A percentile compares a stretch with the other conserved stretches of the same genome.
phyloP scores from a whole-genome alignment of 257 asterid species.

The Verbena officinalis region DNA sequence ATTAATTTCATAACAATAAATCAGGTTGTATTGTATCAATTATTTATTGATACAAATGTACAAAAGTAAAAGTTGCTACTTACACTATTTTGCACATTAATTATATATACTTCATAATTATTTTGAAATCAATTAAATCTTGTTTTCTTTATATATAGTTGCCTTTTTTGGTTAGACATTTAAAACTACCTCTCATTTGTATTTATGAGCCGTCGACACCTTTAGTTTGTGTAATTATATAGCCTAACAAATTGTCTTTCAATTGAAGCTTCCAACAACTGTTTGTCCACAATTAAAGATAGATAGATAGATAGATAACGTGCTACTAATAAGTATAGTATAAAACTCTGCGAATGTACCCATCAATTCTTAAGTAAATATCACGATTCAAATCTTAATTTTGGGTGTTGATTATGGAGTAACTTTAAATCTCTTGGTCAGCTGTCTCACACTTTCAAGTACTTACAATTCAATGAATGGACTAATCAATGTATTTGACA shows the following conservation, averaged over 20 bases:
- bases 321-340: neutral
- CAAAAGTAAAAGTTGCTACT: too few species aligned
- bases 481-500: too few species aligned
- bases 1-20: neutral
- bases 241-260: constrained; percentile 29
- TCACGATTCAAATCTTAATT: too few species aligned
- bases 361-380: too few species aligned
- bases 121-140: neutral
- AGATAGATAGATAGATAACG: too few species aligned
- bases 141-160: neutral
- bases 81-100: neutral
- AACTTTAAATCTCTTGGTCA: too few species aligned
- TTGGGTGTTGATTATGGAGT: too few species aligned
- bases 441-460: too few species aligned
- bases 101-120: constrained; percentile 12
- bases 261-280: constrained; percentile 25
- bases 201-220: constrained; percentile 9
- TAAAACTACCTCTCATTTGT: neutral
- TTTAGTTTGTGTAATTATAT: neutral
- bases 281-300: neutral
- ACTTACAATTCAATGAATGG: too few species aligned
- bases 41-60: too few species aligned
- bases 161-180: neutral
- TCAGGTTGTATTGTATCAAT: too few species aligned
- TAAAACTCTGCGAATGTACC: too few species aligned